Percentiles rank a stretch among this genome's conserved stretches.
phyloP scores from a whole-genome alignment of 1,284 basidiomycete species.

The Ceratobasidium sp. region DNA sequence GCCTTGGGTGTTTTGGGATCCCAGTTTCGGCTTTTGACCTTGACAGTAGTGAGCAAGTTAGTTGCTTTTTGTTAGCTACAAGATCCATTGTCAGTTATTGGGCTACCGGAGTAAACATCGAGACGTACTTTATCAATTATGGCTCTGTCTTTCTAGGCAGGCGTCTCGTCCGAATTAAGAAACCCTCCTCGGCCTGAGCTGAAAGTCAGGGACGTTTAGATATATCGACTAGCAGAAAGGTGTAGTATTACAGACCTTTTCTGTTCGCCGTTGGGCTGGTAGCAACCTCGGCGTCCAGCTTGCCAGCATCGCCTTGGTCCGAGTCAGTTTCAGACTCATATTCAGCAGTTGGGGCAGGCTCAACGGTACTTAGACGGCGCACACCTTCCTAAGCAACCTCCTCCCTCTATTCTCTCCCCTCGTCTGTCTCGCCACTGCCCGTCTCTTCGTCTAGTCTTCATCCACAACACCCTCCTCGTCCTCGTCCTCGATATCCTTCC shows the following conservation, averaged over 20 bases:
- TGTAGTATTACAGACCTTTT: conserved; percentile 2
- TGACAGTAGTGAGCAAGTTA: conserved; percentile 91
- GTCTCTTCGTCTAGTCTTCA: conserved; percentile 63
- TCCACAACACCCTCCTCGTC: too few species aligned
- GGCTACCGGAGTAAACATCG: conserved; percentile 19
- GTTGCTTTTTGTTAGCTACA: conserved; percentile 79
- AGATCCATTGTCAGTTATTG: conserved; percentile 29
- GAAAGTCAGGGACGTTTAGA: too few species aligned
- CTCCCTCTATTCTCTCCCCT: conserved; percentile 48
- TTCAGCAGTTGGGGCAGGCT: conserved; percentile 47
- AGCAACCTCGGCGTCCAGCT: not conserved
- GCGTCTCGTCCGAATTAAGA: conserved; percentile 32
- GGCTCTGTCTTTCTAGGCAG: conserved; percentile 67
- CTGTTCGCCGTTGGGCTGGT: not conserved
- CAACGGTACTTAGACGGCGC: conserved; percentile 50
- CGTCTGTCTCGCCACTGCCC: conserved; percentile 54
- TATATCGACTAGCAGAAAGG: not conserved
- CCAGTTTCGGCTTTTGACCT: conserved; percentile 89
- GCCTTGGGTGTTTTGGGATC: conserved; percentile 30
- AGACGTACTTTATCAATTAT: conserved; percentile 84
- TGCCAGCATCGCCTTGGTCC: conserved; percentile 50
- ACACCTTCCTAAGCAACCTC: conserved; percentile 65
- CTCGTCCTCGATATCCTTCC: conserved; percentile 56
- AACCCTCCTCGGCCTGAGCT: conserved; percentile 50
- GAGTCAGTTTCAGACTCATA: conserved; percentile 52